Base-by-base conservation (phyloP, 2,329 filamentous ascomycete species). In the Penicillium hordei region DNA sequence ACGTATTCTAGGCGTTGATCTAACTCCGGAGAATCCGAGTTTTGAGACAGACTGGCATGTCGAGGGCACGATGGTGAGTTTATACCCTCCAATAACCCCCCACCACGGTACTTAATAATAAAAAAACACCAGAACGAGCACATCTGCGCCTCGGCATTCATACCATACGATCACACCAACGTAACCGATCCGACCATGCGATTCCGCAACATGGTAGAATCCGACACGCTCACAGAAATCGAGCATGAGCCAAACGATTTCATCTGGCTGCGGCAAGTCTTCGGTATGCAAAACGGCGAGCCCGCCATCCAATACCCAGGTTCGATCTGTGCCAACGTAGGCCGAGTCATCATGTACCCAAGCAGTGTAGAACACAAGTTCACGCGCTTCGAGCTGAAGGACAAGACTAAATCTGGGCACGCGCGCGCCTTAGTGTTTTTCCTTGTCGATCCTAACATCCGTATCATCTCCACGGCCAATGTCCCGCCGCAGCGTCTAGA, bases 141-240 rank as follows among this genome's bases (percentile, higher is more conserved):
- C 60, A 87, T 90, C 38, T 81, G 80, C 61, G 85, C 85, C 0
- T 86, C 85, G 0, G 83, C 86, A 0, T 73, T 89, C 19, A 86
- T 86, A 70, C 86, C 86, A 69, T 84, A 84, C 62, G 82, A 86
- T 58, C 74, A 69, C 45, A 79, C 85, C 0, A 90, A 90, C 68
- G 81, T 88, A 50, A 82, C 81, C 0, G 76, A 81, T 1, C 79
- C 77, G 46, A 66, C 64, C 5, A 76, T 89, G 5, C 71, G 73
- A 4, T 86, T 88, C 66, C 80, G 79, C 9, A 81, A 81, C 17
- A 58, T 65, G 0, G 66, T 76, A 21, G 65, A 71, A 27, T 48
- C n/a, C 2, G 59, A 57, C 65, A 76, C 44, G 17, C 60, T 50
- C 70, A 74, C 53, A 51, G 73, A 60, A n/a, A 59, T 75, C 36